Evolutionary conservation across 495 filamentous ascomycete species (phyloP).

Genomic region (Niebla homalea): DNA sequence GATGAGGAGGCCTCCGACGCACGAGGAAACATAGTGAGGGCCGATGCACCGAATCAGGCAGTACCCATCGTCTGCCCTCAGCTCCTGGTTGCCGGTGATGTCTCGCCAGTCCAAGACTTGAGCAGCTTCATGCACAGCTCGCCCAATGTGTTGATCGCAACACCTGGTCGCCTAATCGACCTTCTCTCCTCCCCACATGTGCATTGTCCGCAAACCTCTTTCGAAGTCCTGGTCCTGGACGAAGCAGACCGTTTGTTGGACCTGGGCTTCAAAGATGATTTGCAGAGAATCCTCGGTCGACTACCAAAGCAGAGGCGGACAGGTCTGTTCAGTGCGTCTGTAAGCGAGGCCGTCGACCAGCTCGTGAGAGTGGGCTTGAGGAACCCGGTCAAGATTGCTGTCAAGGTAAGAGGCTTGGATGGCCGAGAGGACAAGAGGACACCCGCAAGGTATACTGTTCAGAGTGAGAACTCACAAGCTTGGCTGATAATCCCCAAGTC

Average conservation of each 20-base stretch:
- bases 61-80: constrained; percentile 60
- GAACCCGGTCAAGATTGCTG: constrained; percentile 85
- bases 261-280: constrained; percentile 84
- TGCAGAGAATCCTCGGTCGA: constrained; percentile 70
- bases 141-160: constrained; percentile 78
- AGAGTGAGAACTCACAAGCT: not conserved
- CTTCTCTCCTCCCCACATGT: constrained; percentile 84
- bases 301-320: constrained; percentile 90
- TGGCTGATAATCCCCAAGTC: constrained; percentile 21
- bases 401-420: constrained; percentile 72
- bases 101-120: constrained; percentile 72
- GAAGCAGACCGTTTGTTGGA: constrained; percentile 89
- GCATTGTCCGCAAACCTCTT: constrained; percentile 73
- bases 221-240: constrained; percentile 82
- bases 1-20: too few species aligned
- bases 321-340: constrained; percentile 83
- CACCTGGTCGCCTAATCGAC: constrained; percentile 79
- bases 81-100: constrained; percentile 76
- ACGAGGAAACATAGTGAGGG: too few species aligned
- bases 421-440: constrained; percentile 74
- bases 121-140: constrained; percentile 62
- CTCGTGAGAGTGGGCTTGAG: constrained; percentile 84
- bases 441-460: constrained; percentile 46
- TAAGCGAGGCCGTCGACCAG: constrained; percentile 82
- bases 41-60: too few species aligned